phyloP scores from a whole-genome alignment of 169 alveolate genomes.

The Neospora caninum region DNA sequence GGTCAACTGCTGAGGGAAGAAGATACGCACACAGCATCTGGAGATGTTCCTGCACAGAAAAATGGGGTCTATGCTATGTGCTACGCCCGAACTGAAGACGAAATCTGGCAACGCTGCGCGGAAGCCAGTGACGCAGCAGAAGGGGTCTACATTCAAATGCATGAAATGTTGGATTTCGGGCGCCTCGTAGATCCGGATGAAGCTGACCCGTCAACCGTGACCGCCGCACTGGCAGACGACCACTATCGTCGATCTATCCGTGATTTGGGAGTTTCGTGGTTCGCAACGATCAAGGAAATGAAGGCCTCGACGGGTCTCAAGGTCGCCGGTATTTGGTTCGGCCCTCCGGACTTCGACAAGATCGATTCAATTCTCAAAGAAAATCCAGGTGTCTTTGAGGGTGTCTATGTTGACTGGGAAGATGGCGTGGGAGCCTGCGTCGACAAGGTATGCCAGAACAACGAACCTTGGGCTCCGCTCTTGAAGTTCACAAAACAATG shows the following conservation, averaged over 20 bases:
- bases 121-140: constrained; percentile 24
- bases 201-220: constrained; percentile 2
- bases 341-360: constrained; percentile 31
- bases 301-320: constrained; percentile 8
- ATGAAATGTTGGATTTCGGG: constrained; percentile 35
- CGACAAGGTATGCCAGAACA: constrained; percentile 30
- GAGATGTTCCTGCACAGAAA: background rate
- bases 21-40: background rate
- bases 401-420: constrained; percentile 49
- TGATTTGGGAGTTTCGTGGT: constrained; percentile 19
- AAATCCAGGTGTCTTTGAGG: constrained; percentile 27
- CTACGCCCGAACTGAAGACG: constrained; percentile 21
- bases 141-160: constrained; percentile 46
- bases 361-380: constrained; percentile 8
- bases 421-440: constrained; percentile 48
- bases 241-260: background rate
- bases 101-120: constrained; percentile 11
- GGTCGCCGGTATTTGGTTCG: constrained; percentile 40
- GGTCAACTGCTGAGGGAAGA: background rate
- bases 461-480: too few relatives aligned
- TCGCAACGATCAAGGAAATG: background rate
- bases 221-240: background rate
- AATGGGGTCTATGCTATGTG: constrained; percentile 33
- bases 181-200: constrained; percentile 25
- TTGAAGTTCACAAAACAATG: background rate